A percentile compares a stretch with the other conserved stretches of the same genome.
phyloP scores from a whole-genome alignment of 208 protist genomes.

The Leishmania martiniquensis region DNA sequence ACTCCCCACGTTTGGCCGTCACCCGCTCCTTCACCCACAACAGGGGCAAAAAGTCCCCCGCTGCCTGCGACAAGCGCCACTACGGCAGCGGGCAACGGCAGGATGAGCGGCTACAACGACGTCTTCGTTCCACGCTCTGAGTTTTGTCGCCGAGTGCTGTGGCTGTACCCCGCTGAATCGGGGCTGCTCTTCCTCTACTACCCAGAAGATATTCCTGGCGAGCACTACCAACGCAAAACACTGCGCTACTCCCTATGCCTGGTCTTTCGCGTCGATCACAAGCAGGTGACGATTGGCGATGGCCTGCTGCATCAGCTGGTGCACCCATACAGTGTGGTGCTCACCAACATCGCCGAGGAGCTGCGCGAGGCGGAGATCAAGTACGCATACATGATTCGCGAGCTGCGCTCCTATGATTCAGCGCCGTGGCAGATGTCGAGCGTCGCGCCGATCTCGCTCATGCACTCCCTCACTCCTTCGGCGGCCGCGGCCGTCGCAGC shows the following conservation, averaged over 20 bases:
- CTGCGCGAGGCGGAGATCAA: slow-evolving; percentile 71
- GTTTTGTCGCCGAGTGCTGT: slow-evolving; percentile 78
- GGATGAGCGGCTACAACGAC: slow-evolving; percentile 59
- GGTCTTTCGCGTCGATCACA: slow-evolving; percentile 60
- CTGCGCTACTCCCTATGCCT: slow-evolving; percentile 87
- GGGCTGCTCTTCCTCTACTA: slow-evolving; percentile 82
- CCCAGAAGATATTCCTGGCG: slow-evolving; percentile 79
- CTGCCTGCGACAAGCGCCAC: not conserved
- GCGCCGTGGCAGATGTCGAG: slow-evolving; percentile 2
- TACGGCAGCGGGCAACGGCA: slow-evolving; percentile 14
- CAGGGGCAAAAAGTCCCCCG: slow-evolving; percentile 1
- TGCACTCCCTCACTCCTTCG: not conserved
- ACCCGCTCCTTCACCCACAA: not conserved
- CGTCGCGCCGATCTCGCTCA: not conserved
- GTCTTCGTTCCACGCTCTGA: slow-evolving; percentile 83
- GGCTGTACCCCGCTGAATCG: slow-evolving; percentile 68
- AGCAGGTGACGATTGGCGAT: slow-evolving; percentile 54
- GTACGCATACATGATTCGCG: slow-evolving; percentile 77
- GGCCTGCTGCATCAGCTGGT: slow-evolving; percentile 56
- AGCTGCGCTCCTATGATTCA: slow-evolving; percentile 26
- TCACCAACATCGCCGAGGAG: slow-evolving; percentile 79
- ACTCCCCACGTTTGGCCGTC: not conserved
- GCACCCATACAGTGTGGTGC: slow-evolving; percentile 71
- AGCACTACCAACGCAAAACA: slow-evolving; percentile 84
- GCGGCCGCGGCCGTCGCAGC: not conserved